These are phyloP conservation scores for Ophiostoma pallidulum DNA, from an alignment of 2,329 filamentous ascomycete genomes.

Conservation along the genomic window DNA sequence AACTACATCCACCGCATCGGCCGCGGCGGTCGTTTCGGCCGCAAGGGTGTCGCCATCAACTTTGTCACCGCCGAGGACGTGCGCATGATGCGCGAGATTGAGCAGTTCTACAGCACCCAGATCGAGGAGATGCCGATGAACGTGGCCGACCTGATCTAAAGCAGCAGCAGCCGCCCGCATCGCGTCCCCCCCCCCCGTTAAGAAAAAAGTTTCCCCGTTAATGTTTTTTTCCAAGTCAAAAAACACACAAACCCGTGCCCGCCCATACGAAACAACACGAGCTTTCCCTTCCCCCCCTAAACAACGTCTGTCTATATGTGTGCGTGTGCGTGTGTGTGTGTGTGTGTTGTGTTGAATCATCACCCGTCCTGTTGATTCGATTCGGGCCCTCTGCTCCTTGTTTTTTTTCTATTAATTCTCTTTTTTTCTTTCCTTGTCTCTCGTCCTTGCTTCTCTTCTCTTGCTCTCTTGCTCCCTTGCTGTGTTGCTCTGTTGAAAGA, in stretches of 20 bases:
- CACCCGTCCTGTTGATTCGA: too few species aligned
- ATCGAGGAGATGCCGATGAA: slow-evolving; percentile 99
- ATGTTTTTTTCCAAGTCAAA: neutral
- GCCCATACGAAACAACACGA: neutral
- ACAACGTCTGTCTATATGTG: neutral
- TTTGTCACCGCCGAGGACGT: slow-evolving; percentile 99
- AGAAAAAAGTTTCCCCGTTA: too few species aligned
- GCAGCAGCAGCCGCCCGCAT: too few species aligned
- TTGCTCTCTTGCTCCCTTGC: neutral
- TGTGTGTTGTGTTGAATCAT: too few species aligned
- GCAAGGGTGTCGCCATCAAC: slow-evolving; percentile 99
- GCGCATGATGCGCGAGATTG: slow-evolving; percentile 99
- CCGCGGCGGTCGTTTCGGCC: slow-evolving; percentile 98
- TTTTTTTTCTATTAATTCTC: neutral
- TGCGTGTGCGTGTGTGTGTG: neutral
- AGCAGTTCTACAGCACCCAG: slow-evolving; percentile 99
- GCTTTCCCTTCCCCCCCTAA: neutral
- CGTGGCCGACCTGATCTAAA: slow-evolving; percentile 66
- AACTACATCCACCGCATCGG: slow-evolving; percentile 99
- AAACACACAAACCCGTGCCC: too few species aligned
- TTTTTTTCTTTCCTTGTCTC: neutral
- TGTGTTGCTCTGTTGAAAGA: neutral
- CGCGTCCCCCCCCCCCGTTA: too few species aligned
- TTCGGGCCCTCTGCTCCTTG: too few species aligned
- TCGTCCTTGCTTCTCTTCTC: neutral